Conservation (phyloP, 208 protist species). For the Trypanosoma boissoni region DNA sequence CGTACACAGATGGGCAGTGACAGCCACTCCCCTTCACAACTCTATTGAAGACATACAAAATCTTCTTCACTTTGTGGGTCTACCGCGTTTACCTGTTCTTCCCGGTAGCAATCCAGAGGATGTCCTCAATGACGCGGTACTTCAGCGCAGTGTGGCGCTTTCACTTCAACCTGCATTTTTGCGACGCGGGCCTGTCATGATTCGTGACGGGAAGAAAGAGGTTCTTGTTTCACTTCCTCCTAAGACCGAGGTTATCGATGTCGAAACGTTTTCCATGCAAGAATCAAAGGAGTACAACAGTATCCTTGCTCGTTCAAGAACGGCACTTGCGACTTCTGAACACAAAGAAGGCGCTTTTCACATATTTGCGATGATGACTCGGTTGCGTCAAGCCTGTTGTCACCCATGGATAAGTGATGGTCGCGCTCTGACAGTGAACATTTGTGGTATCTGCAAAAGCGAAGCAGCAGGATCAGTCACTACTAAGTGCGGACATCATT, state of each 20-base stretch:
- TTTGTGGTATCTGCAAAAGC: slow-evolving; percentile 80
- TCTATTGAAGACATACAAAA: slow-evolving; percentile 91
- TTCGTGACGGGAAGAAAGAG: slow-evolving; percentile 72
- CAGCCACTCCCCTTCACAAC: slow-evolving; percentile 94
- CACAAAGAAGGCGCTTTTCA: slow-evolving; percentile 71
- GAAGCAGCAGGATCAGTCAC: slow-evolving; percentile 46
- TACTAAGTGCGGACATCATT: slow-evolving; percentile 82
- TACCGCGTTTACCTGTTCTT: slow-evolving; percentile 73
- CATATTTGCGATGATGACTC: slow-evolving; percentile 93
- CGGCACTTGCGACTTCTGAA: slow-evolving; percentile 61
- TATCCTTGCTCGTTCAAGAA: slow-evolving; percentile 74
- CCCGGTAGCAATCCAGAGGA: slow-evolving; percentile 67
- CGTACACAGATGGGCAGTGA: slow-evolving; percentile 89
- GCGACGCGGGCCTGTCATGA: slow-evolving; percentile 83
- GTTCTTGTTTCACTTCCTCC: slow-evolving; percentile 79
- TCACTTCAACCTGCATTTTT: slow-evolving; percentile 89
- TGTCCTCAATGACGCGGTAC: slow-evolving; percentile 64
- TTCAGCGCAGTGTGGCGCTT: slow-evolving; percentile 79
- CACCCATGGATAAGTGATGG: slow-evolving; percentile 88
- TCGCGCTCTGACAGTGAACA: slow-evolving; percentile 43
- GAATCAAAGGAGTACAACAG: slow-evolving; percentile 88
- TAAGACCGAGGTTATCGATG: slow-evolving; percentile 69
- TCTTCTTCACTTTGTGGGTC: slow-evolving; percentile 79
- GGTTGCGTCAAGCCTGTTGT: slow-evolving; percentile 91
- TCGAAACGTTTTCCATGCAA: slow-evolving; percentile 57